Evolutionary conservation across 202 grass and related monocot species (phyloP).

Genomic region (Dendrocalamus latiflorus): DNA sequence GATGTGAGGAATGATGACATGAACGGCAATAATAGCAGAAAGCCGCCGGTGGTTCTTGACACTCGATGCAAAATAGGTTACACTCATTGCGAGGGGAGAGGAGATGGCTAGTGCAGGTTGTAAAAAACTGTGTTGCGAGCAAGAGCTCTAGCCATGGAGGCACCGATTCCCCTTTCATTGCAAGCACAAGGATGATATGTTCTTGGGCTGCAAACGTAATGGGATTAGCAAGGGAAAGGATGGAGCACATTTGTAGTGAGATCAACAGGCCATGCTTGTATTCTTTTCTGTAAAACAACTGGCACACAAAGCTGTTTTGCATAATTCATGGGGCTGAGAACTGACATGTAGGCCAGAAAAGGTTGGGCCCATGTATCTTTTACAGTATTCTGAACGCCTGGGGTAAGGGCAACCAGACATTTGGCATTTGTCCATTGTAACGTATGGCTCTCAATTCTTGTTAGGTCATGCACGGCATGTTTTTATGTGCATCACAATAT

Average conservation of each 20-base stretch:
- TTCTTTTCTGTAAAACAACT: neutral
- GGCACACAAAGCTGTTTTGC: neutral
- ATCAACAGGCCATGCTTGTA: too few species aligned
- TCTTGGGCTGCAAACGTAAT: too few species aligned
- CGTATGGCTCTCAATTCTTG: neutral
- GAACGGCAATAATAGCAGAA: neutral
- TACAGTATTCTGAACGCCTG: neutral
- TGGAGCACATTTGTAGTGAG: too few species aligned
- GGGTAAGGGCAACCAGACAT: neutral
- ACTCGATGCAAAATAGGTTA: conserved; percentile 10
- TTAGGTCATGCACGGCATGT: neutral
- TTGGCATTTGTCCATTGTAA: neutral
- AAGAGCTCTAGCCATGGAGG: too few species aligned
- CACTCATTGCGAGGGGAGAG: neutral
- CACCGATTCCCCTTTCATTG: too few species aligned
- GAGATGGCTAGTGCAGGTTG: too few species aligned
- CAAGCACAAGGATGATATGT: too few species aligned
- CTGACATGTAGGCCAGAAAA: neutral
- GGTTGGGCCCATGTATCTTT: neutral
- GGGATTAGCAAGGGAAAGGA: too few species aligned
- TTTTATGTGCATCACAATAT: neutral
- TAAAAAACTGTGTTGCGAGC: too few species aligned
- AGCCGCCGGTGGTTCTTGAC: neutral
- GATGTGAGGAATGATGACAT: neutral
- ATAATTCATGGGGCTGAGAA: neutral